phyloP scores from a whole-genome alignment of 495 filamentous ascomycete species.

The Friedmanniomyces simplex region DNA sequence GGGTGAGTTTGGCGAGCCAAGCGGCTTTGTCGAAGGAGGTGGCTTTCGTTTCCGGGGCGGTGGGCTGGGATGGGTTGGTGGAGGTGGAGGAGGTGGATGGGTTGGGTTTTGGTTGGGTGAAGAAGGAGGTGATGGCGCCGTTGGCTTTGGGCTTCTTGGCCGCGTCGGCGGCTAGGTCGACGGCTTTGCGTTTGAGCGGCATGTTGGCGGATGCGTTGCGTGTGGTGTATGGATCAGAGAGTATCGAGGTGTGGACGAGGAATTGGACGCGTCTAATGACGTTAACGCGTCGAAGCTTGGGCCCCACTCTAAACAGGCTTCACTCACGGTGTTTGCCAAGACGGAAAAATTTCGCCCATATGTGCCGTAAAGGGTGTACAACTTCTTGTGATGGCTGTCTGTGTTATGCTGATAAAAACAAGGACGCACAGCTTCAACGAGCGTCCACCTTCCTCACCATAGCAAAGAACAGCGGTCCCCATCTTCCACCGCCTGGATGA shows the following conservation, averaged over 20 bases:
- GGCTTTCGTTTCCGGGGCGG: slow-evolving; percentile 26
- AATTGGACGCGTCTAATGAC: background rate
- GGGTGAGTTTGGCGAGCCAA: slow-evolving; percentile 68
- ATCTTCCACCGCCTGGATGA: slow-evolving; percentile 9
- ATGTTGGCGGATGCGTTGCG: slow-evolving; percentile 14
- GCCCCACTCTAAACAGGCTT: background rate
- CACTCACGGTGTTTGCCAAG: too few species aligned
- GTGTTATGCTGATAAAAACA: too few species aligned
- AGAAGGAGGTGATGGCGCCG: slow-evolving; percentile 56
- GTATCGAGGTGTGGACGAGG: background rate
- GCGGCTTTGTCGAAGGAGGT: slow-evolving; percentile 72
- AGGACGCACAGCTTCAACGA: too few species aligned
- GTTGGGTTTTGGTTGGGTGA: slow-evolving; percentile 41
- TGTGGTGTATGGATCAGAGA: background rate
- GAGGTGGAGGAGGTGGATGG: slow-evolving; percentile 22
- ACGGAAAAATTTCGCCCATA: too few species aligned
- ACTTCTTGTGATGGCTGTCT: too few species aligned
- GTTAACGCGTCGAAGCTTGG: background rate
- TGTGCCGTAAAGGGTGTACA: too few species aligned
- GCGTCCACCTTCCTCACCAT: slow-evolving; percentile 5
- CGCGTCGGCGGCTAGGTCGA: slow-evolving; percentile 35
- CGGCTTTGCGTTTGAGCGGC: slow-evolving; percentile 61
- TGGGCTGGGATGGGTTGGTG: slow-evolving; percentile 24
- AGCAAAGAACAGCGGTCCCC: slow-evolving; percentile 15
- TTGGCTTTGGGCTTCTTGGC: slow-evolving; percentile 67